Base-by-base conservation (phyloP, 2,329 filamentous ascomycete species). In the Pseudogymnoascus sp. region DNA sequence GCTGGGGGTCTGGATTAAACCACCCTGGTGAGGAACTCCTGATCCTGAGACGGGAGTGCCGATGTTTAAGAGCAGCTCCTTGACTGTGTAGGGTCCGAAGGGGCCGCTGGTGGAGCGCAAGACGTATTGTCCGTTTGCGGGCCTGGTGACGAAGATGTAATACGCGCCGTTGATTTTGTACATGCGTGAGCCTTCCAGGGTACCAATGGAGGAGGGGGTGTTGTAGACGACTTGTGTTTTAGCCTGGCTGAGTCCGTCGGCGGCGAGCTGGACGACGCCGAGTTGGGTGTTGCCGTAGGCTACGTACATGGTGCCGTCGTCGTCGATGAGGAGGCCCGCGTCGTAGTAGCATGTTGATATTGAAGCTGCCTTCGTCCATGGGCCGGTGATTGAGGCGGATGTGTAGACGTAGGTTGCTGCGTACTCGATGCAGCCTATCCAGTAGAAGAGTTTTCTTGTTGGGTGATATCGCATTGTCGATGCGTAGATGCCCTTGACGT, bases 271-370 rank as follows among this genome's bases (percentile, higher is more conserved):
- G 0, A 83, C 79, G 1, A 86, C 77, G 7, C 65, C 73, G 60
- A 86, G 77, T 1, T 79, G 74, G 0, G 71, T 77, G 55, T 75
- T 78, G 4, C 82, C 83, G 66, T 83, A 84, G 0, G 77, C 80
- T 0, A 86, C 78, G 60, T 85, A 86, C 76, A 85, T 81, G 0
- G 78, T 81, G 63, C 85, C 83, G 33, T 85, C 78, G 23, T 83
- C 80, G 59, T 86, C 28, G 28, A 31, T 31, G 28, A 31, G 28
- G 8, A 31, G 8, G 1, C 28, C 28, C 4, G 28, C 28, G 28
- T 31, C 28, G 8, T 31, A 31, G 28, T 31, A 31, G 7, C 28
- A 31, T 31, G 28, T 31, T 4, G 28, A 31, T 8, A 31, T 31
- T 4, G 28, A 31, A 9, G 28, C 28, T 31, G 28, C 28, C 9